Percentiles rank a stretch among this genome's conserved stretches.
Conservation (phyloP, 176 grass and related monocot species). For the Aegilops tauschii region DNA sequence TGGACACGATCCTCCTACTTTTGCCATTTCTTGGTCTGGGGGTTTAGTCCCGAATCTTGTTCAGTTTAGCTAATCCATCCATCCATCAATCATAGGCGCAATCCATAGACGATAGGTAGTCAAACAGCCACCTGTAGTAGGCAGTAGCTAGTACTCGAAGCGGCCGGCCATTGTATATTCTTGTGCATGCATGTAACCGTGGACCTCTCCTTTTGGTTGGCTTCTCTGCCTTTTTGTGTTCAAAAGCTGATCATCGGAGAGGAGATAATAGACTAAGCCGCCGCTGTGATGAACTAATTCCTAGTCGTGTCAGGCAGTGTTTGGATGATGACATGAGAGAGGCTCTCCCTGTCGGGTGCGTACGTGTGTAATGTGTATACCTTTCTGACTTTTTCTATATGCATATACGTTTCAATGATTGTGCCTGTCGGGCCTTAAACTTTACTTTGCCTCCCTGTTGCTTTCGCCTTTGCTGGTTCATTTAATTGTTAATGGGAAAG, state of each 20-base stretch:
- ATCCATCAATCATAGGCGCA: slow-evolving; percentile 31
- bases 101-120: slow-evolving; percentile 36
- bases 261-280: slow-evolving; percentile 5
- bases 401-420: slow-evolving; percentile 46
- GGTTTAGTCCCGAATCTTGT: slow-evolving; percentile 6
- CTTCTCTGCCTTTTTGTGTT: slow-evolving; percentile 15
- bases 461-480: slow-evolving; percentile 28
- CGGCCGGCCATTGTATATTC: slow-evolving; percentile 29
- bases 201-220: neutral
- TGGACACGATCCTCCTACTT: neutral
- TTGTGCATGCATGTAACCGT: slow-evolving; percentile 37
- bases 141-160: neutral
- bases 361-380: slow-evolving; percentile 44
- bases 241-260: slow-evolving; percentile 1
- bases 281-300: neutral
- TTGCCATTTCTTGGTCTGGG: slow-evolving; percentile 29
- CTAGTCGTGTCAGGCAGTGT: neutral
- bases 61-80: slow-evolving; percentile 23
- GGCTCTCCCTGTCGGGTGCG: slow-evolving; percentile 13
- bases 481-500: slow-evolving; percentile 16
- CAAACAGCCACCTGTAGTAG: slow-evolving; percentile 29
- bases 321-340: slow-evolving; percentile 24
- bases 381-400: slow-evolving; percentile 12
- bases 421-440: slow-evolving; percentile 31
- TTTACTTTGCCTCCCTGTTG: neutral